These are phyloP conservation scores for Kodamaea suecica DNA, from an alignment of 1,139 yeast species.

Conservation along the genomic window DNA sequence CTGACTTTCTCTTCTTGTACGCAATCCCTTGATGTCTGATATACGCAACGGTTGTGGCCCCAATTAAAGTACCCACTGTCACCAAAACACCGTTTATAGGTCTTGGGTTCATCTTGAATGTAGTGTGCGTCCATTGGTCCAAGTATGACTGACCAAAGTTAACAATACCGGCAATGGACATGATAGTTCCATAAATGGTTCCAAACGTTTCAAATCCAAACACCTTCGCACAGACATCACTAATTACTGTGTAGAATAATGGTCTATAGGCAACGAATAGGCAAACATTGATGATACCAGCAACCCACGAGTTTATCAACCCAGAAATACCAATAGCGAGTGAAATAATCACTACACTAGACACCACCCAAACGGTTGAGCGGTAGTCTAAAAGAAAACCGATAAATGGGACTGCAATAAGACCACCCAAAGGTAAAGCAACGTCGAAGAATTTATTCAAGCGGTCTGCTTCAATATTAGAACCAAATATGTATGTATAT, in stretches of 20 bases:
- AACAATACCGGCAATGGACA: slow-evolving; percentile 39
- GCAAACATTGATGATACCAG: slow-evolving; percentile 35
- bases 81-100: slow-evolving; percentile 38
- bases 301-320: slow-evolving; percentile 26
- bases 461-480: slow-evolving; percentile 24
- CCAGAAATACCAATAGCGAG: slow-evolving; percentile 38
- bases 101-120: slow-evolving; percentile 40
- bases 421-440: slow-evolving; percentile 48
- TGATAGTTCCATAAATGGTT: slow-evolving; percentile 45
- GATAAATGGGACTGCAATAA: slow-evolving; percentile 41
- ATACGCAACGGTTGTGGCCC: slow-evolving; percentile 28
- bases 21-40: slow-evolving; percentile 24
- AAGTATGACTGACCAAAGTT: slow-evolving; percentile 38
- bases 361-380: slow-evolving; percentile 34
- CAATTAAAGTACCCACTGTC: slow-evolving; percentile 27
- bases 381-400: slow-evolving; percentile 40
- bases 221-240: slow-evolving; percentile 47
- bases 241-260: slow-evolving; percentile 42
- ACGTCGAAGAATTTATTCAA: slow-evolving; percentile 40
- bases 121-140: slow-evolving; percentile 39
- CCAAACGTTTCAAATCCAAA: slow-evolving; percentile 51
- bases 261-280: slow-evolving; percentile 45
- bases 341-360: slow-evolving; percentile 30
- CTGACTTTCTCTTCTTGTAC: slow-evolving; percentile 17
- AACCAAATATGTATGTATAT: slow-evolving; percentile 37